Evolutionary conservation across 176 grass and related monocot genomes (phyloP).

Genomic region (Musa acuminata): DNA sequence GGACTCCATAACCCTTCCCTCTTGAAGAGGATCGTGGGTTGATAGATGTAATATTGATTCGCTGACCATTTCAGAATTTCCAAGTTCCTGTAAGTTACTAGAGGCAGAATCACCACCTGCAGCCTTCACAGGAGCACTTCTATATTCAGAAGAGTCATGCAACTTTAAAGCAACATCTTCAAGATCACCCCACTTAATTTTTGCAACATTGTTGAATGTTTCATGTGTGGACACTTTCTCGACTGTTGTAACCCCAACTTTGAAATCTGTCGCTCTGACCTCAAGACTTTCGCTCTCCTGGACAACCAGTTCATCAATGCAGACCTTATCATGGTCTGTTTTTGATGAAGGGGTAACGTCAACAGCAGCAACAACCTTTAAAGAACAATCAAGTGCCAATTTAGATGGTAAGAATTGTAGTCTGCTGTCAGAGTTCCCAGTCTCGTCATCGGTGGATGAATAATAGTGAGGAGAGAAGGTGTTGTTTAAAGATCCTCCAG

Average conservation of each 20-base stretch:
- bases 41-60: conserved; percentile 15
- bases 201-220: conserved; percentile 25
- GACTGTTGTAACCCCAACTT: conserved; percentile 4
- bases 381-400: background rate
- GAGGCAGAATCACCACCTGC: conserved; percentile 23
- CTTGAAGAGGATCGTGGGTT: conserved; percentile 1
- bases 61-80: conserved; percentile 16
- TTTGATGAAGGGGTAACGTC: background rate
- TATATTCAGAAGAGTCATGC: conserved; percentile 28
- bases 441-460: conserved; percentile 1
- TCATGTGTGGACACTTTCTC: conserved; percentile 25
- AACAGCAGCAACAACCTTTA: background rate
- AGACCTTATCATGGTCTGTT: conserved; percentile 5
- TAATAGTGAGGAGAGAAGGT: background rate
- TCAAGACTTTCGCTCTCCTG: conserved; percentile 10
- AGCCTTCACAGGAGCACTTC: conserved; percentile 10
- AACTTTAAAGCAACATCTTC: conserved; percentile 17
- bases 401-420: background rate
- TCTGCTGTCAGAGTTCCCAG: background rate
- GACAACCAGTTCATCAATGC: background rate
- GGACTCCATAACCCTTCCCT: conserved; percentile 1
- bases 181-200: conserved; percentile 26
- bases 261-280: conserved; percentile 17
- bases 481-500: background rate
- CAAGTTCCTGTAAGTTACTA: conserved; percentile 20